Evolutionary conservation across 2,329 filamentous ascomycete genomes (phyloP).

Genomic region (Knufia petricola): DNA sequence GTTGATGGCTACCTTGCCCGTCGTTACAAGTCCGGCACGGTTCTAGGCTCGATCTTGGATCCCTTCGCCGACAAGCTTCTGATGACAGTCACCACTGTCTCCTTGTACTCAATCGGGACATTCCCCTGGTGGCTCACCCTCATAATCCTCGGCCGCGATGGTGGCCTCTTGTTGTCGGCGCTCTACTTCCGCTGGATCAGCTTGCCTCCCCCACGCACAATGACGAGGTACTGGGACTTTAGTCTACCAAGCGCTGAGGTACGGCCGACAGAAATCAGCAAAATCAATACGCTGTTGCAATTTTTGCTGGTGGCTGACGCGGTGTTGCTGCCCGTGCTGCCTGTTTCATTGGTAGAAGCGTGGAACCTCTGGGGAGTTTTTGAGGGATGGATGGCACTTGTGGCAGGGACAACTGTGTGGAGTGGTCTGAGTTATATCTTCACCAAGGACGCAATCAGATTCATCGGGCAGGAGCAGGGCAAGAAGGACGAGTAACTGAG

Average conservation of each 20-base stretch:
- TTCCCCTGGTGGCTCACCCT: conserved; percentile 83
- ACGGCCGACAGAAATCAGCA: conserved; percentile 36
- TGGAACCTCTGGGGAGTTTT: conserved; percentile 55
- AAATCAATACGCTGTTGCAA: conserved; percentile 86
- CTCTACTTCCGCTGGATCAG: conserved; percentile 96
- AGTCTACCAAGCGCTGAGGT: conserved; percentile 55
- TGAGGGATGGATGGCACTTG: conserved; percentile 52
- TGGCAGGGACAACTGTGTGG: conserved; percentile 84
- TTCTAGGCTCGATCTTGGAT: conserved; percentile 88
- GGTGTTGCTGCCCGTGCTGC: conserved; percentile 67
- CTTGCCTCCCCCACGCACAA: conserved; percentile 84
- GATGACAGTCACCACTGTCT: conserved; percentile 79
- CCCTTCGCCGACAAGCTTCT: conserved; percentile 94
- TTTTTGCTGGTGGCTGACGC: conserved; percentile 76
- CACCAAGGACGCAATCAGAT: conserved; percentile 84
- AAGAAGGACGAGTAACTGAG: background rate
- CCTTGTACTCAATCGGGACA: conserved; percentile 50
- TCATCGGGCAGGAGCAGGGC: conserved; percentile 41
- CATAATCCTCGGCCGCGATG: conserved; percentile 85
- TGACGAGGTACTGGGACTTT: conserved; percentile 93
- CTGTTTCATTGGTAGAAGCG: conserved; percentile 42
- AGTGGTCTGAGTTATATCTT: conserved; percentile 88
- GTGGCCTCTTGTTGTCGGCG: conserved; percentile 70
- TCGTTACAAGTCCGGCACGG: conserved; percentile 76
- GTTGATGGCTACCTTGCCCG: conserved; percentile 92